Evolutionary conservation across 2,329 filamentous ascomycete genomes (phyloP).

Genomic region (Cadophora luteo-olivacea): DNA sequence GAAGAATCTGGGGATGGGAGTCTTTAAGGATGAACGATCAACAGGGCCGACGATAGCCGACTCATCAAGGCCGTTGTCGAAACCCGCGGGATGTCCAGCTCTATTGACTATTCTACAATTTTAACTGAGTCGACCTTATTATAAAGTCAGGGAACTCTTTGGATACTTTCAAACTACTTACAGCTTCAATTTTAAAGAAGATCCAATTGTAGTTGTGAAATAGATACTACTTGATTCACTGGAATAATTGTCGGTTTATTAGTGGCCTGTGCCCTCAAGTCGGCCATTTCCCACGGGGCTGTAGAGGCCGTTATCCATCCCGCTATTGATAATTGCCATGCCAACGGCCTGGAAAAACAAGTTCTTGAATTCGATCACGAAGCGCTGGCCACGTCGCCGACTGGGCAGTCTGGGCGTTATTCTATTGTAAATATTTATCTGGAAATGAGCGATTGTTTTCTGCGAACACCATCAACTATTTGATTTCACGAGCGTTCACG

Average conservation of each 20-base stretch:
- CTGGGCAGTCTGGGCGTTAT: conserved; percentile 12
- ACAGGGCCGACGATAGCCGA: conserved; percentile 10
- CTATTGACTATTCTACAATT: no score
- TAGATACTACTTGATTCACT: no score
- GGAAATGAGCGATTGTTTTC: not conserved
- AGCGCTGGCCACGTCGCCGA: conserved; percentile 12
- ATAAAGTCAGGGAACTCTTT: no score
- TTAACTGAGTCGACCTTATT: no score
- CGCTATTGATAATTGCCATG: conserved; percentile 22
- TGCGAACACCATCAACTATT: not conserved
- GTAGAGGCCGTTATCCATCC: not conserved
- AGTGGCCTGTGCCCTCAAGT: no score
- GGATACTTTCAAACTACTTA: no score
- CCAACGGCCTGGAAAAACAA: conserved; percentile 21
- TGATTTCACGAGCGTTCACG: not conserved
- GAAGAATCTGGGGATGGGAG: conserved; percentile 24
- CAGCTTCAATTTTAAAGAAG: no score
- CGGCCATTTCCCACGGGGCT: no score
- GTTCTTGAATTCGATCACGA: not conserved
- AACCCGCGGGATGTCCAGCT: no score
- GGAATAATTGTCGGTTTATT: no score
- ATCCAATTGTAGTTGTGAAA: no score
- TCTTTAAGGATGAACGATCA: conserved; percentile 10
- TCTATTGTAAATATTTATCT: conserved; percentile 20
- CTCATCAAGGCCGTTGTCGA: not conserved